Conservation (phyloP, 73 alveolate species). For the Tetrahymena elliotti region DNA sequence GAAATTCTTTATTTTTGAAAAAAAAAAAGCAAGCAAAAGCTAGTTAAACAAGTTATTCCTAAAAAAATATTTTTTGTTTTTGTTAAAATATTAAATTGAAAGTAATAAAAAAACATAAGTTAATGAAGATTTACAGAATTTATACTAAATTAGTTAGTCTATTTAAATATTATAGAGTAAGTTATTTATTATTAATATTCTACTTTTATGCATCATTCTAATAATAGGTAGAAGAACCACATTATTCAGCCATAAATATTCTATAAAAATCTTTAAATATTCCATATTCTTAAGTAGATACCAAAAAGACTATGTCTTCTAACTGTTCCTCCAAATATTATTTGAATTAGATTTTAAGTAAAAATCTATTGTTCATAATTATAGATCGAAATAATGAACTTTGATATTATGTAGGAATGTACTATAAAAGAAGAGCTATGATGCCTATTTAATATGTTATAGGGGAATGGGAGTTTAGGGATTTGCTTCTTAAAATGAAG, state of each 20-base stretch:
- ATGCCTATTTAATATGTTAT: neutral
- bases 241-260: neutral
- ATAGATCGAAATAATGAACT: neutral
- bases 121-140: neutral
- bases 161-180: neutral
- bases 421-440: neutral
- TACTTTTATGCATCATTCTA: neutral
- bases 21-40: neutral
- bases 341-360: neutral
- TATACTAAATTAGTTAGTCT: neutral
- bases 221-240: neutral
- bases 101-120: no score
- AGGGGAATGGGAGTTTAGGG: neutral
- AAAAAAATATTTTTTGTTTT: no score
- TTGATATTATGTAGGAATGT: neutral
- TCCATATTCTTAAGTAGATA: neutral
- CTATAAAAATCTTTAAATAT: neutral
- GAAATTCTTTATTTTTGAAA: no score
- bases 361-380: neutral
- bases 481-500: neutral
- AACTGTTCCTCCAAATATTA: neutral
- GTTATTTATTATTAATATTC: neutral
- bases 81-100: neutral
- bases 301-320: neutral
- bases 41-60: no score